Conservation (phyloP, 2,329 filamentous ascomycete genomes). For the Sphaerostilbella broomeana region DNA sequence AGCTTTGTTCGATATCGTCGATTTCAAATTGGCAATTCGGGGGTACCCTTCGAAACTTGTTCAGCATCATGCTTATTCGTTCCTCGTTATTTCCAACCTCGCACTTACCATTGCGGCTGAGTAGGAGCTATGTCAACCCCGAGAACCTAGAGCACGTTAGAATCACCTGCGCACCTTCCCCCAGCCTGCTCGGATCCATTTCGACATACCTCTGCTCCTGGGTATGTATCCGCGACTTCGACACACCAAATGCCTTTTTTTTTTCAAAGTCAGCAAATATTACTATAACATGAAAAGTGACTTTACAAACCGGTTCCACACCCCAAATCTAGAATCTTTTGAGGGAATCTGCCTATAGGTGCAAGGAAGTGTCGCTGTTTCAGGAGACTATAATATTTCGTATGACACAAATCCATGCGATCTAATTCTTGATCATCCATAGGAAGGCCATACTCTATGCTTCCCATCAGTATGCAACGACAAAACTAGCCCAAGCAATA, state of each 20-base stretch:
- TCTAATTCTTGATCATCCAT: constrained; percentile 35
- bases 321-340: constrained; percentile 25
- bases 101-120: constrained; percentile 19
- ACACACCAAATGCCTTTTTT: constrained; percentile 26
- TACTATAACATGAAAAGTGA: not conserved
- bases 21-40: constrained; percentile 32
- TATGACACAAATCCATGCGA: constrained; percentile 33
- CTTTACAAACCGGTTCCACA: constrained; percentile 17
- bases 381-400: constrained; percentile 25
- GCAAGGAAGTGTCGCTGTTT: constrained; percentile 21
- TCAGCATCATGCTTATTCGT: not conserved
- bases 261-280: not conserved
- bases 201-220: constrained; percentile 16
- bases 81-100: not conserved
- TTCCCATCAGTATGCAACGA: not conserved
- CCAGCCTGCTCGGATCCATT: no score
- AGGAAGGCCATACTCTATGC: constrained; percentile 31
- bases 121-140: constrained; percentile 22
- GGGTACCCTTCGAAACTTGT: constrained; percentile 22
- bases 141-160: constrained; percentile 15
- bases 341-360: constrained; percentile 19
- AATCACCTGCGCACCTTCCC: not conserved
- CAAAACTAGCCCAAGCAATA: no score
- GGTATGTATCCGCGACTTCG: constrained; percentile 33
- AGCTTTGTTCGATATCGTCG: constrained; percentile 30